These are phyloP conservation scores for Micractinium sp. DNA, from an alignment of 139 green algal species.

Conservation along the genomic window DNA sequence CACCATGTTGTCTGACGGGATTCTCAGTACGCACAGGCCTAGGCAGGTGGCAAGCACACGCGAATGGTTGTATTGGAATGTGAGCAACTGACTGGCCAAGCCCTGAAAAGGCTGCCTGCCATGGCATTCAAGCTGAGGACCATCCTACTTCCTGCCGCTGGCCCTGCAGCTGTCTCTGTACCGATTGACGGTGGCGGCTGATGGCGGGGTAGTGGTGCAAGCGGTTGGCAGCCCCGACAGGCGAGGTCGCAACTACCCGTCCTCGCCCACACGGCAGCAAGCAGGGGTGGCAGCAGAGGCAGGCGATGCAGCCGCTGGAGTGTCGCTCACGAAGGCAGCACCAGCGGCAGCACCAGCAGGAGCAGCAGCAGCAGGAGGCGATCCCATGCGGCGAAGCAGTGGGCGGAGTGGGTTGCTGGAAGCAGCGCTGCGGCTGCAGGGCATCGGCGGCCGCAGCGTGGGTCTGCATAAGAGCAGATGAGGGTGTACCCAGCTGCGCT, in stretches of 20 bases:
- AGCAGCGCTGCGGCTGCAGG: constrained; percentile 23
- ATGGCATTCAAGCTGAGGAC: neutral
- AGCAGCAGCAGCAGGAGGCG: neutral
- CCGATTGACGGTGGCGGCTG: neutral
- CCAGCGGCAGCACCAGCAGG: neutral
- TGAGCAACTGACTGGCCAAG: neutral
- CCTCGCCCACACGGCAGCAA: neutral
- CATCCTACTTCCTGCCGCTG: neutral
- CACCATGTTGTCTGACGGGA: neutral
- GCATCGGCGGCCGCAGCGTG: constrained; percentile 28
- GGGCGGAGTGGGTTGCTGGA: neutral
- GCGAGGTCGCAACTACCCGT: neutral
- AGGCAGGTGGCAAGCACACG: too few relatives aligned
- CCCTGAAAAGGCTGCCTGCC: neutral
- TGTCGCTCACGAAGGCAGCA: neutral
- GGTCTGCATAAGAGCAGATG: neutral
- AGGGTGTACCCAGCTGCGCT: too few relatives aligned
- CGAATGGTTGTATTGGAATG: too few relatives aligned
- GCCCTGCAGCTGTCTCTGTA: constrained; percentile 21
- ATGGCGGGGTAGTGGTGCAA: neutral
- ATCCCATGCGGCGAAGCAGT: neutral
- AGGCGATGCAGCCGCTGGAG: neutral
- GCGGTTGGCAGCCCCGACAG: constrained; percentile 12
- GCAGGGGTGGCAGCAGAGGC: neutral
- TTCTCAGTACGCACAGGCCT: neutral